Conservation (phyloP, 2,329 filamentous ascomycete species). For the Fusarium sp. region DNA sequence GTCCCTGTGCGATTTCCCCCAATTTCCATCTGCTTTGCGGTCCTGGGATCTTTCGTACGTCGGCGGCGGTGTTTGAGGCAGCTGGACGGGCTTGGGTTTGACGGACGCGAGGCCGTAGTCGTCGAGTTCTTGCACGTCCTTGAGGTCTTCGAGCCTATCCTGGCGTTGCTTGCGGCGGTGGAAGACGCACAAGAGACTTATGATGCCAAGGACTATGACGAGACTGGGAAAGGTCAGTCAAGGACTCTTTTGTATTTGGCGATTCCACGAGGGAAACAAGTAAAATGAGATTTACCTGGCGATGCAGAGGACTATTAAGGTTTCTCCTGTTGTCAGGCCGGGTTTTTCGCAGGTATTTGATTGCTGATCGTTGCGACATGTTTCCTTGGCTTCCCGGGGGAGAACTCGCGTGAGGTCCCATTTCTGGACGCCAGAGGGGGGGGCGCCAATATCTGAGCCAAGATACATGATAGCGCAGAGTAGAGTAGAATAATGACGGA, state of each 20-base stretch:
- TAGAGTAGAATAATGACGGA: conserved; percentile 1
- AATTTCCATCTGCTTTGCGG: conserved; percentile 14
- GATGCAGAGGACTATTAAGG: conserved; percentile 32
- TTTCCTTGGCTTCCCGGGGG: conserved; percentile 36
- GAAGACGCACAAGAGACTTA: conserved; percentile 36
- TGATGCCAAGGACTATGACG: conserved; percentile 26
- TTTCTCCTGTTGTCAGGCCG: conserved; percentile 21
- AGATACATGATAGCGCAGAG: conserved; percentile 32
- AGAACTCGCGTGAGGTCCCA: conserved; percentile 37
- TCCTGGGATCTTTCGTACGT: conserved; percentile 25
- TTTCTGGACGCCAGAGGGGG: conserved; percentile 17
- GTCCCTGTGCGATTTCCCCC: conserved; percentile 23
- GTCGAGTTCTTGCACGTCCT: conserved; percentile 45
- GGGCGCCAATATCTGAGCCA: conserved; percentile 13
- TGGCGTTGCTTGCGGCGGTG: conserved; percentile 39
- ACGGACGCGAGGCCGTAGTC: conserved; percentile 42
- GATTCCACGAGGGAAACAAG: not conserved
- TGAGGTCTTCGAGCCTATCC: conserved; percentile 42
- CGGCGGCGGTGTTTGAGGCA: conserved; percentile 40
- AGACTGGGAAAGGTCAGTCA: conserved; percentile 17
- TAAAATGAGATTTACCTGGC: conserved; percentile 25
- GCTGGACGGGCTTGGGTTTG: conserved; percentile 7
- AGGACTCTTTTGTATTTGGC: not conserved
- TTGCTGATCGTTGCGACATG: conserved; percentile 28
- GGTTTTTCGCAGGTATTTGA: conserved; percentile 45